A percentile compares a stretch with the other conserved stretches of the same genome.
These are phyloP conservation scores for Raddia guianensis DNA, from an alignment of 176 grass and related monocot genomes.

Conservation along the genomic window DNA sequence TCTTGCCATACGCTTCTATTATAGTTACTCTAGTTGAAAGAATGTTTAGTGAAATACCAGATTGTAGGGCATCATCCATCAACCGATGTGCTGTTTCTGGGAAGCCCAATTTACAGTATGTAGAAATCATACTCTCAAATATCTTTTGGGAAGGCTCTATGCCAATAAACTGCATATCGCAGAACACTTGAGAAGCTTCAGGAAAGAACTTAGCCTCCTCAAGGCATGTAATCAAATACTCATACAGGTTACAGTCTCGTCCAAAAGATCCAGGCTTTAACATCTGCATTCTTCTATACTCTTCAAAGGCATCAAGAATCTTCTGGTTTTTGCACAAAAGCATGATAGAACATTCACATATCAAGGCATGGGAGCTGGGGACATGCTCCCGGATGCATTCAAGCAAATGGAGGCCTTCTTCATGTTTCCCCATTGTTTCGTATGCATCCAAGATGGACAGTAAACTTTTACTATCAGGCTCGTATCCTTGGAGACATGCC, in stretches of 20 bases:
- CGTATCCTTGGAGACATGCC: constrained; percentile 59
- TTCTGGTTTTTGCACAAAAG: constrained; percentile 70
- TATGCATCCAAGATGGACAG: constrained; percentile 67
- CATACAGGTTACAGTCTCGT: constrained; percentile 57
- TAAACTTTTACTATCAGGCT: constrained; percentile 67
- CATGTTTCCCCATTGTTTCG: constrained; percentile 47
- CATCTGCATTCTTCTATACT: constrained; percentile 58
- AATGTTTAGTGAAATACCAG: constrained; percentile 56
- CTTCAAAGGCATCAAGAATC: constrained; percentile 56
- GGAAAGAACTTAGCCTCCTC: constrained; percentile 60
- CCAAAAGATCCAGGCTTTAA: constrained; percentile 50
- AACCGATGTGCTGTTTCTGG: constrained; percentile 80
- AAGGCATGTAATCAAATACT: constrained; percentile 72
- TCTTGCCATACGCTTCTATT: constrained; percentile 77
- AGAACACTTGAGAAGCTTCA: constrained; percentile 83
- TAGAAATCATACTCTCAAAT: constrained; percentile 62
- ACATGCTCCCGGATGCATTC: constrained; percentile 59
- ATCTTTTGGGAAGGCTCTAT: constrained; percentile 64
- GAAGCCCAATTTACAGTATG: constrained; percentile 84
- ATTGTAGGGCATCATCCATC: constrained; percentile 60
- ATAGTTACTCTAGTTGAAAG: constrained; percentile 57
- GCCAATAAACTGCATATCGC: constrained; percentile 77
- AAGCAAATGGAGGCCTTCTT: constrained; percentile 73
- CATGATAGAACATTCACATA: constrained; percentile 78
- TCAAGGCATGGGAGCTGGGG: constrained; percentile 52